These are phyloP conservation scores for Aspergillus hiratsukae DNA, from an alignment of 2,329 filamentous ascomycete genomes.

Conservation along the genomic window DNA sequence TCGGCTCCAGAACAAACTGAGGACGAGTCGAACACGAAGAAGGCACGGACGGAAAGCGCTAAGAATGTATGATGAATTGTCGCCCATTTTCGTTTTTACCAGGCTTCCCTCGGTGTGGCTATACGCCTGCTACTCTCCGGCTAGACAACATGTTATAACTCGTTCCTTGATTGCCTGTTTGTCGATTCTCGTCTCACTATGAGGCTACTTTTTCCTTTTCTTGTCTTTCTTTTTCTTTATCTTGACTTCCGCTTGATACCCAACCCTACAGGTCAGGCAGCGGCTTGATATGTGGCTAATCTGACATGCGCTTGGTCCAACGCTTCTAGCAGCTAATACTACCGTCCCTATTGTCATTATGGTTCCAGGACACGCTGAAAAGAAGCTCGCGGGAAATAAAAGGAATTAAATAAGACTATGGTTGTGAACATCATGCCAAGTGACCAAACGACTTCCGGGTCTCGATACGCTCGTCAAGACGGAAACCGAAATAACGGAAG, in stretches of 20 bases:
- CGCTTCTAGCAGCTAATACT: no score
- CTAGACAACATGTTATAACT: background rate
- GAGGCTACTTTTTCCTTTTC: no score
- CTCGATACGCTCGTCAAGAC: constrained; percentile 3
- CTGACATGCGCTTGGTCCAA: no score
- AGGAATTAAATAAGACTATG: background rate
- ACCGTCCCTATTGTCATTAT: background rate
- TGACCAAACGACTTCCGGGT: background rate
- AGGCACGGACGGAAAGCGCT: constrained; percentile 16
- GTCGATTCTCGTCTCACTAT: background rate
- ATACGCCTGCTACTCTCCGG: background rate
- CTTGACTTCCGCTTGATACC: background rate
- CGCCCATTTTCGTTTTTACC: background rate
- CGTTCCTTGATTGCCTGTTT: background rate
- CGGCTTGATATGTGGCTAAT: no score
- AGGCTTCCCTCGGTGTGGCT: background rate
- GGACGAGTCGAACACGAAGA: constrained; percentile 21
- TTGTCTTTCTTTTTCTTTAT: no score
- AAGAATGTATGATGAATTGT: background rate
- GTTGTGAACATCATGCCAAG: background rate
- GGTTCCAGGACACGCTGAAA: background rate
- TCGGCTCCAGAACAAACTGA: constrained; percentile 19
- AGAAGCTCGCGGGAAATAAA: background rate
- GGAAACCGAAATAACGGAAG: constrained; percentile 22
- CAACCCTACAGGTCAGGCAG: background rate